These are phyloP conservation scores for Neostapfia colusana DNA, from an alignment of 176 grass and related monocot species.

Conservation along the genomic window DNA sequence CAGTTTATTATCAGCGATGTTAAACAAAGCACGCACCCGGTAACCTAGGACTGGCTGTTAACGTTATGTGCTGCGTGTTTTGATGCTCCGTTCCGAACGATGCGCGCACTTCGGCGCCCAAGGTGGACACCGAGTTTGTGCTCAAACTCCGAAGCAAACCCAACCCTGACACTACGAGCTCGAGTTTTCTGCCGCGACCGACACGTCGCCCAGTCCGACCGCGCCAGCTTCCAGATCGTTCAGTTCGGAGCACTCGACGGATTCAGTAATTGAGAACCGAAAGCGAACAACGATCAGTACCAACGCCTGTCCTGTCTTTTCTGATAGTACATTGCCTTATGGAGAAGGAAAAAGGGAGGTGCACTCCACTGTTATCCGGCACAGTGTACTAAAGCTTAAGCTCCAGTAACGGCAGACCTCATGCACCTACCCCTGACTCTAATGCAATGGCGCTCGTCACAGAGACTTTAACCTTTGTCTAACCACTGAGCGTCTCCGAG, in stretches of 20 bases:
- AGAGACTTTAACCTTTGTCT: neutral
- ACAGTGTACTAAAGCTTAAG: neutral
- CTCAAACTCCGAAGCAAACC: constrained; percentile 18
- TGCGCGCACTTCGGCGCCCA: constrained; percentile 22
- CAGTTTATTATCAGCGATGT: neutral
- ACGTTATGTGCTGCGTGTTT: neutral
- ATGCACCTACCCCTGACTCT: neutral
- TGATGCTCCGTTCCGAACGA: neutral
- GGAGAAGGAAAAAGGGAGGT: constrained; percentile 1
- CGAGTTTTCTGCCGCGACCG: neutral
- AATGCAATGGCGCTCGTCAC: neutral
- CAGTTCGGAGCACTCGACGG: constrained; percentile 29
- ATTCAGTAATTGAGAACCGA: constrained; percentile 41
- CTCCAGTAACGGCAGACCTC: neutral
- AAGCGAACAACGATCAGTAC: constrained; percentile 41
- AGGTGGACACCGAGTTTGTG: neutral
- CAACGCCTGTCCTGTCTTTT: constrained; percentile 4
- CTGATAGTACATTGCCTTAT: constrained; percentile 16
- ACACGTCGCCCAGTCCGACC: neutral
- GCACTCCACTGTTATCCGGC: neutral
- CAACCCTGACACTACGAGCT: neutral
- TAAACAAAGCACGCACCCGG: neutral
- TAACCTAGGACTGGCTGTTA: neutral
- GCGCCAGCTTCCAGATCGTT: neutral
- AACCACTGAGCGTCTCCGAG: neutral